A percentile compares a stretch with the other conserved stretches of the same genome.
Conservation (phyloP, 768 basidiomycete species). For the Lactarius trivialis region DNA sequence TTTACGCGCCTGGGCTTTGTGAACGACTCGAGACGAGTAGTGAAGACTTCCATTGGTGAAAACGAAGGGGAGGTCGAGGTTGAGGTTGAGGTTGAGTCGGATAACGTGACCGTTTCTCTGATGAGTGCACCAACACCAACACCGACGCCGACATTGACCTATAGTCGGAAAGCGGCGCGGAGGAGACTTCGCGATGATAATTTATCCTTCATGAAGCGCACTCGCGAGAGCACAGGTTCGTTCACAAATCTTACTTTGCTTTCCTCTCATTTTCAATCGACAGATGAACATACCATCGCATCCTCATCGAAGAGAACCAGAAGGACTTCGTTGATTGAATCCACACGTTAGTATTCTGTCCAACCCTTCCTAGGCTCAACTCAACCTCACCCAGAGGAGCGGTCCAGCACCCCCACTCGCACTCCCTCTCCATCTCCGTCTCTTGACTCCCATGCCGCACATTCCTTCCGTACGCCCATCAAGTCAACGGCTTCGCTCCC, state of each 20-base stretch:
- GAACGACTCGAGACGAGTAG: conserved; percentile 59
- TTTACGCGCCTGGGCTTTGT: conserved; percentile 54
- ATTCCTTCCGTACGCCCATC: conserved; percentile 20
- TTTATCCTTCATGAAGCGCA: not conserved
- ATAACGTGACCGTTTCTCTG: conserved; percentile 13
- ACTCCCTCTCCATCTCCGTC: not conserved
- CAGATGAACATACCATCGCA: not conserved
- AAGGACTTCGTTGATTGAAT: not conserved
- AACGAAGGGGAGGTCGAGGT: not conserved
- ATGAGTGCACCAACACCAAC: conserved; percentile 1
- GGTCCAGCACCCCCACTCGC: not conserved
- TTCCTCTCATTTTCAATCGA: not conserved
- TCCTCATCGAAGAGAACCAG: not conserved
- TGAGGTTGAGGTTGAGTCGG: not conserved
- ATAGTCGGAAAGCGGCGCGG: conserved; percentile 4
- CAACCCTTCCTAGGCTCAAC: not conserved
- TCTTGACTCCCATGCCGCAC: conserved; percentile 11
- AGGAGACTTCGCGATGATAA: not conserved
- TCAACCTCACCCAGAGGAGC: not conserved
- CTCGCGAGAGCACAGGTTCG: not conserved
- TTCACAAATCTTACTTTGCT: not conserved
- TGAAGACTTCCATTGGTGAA: conserved; percentile 14
- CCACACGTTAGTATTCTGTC: conserved; percentile 5
- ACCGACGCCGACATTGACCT: conserved; percentile 5
- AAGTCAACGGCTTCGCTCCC: conserved; percentile 12